Percentiles rank a stretch among this genome's conserved stretches.
Evolutionary conservation across 495 filamentous ascomycete species (phyloP).

Genomic region (Acidomyces sp.): DNA sequence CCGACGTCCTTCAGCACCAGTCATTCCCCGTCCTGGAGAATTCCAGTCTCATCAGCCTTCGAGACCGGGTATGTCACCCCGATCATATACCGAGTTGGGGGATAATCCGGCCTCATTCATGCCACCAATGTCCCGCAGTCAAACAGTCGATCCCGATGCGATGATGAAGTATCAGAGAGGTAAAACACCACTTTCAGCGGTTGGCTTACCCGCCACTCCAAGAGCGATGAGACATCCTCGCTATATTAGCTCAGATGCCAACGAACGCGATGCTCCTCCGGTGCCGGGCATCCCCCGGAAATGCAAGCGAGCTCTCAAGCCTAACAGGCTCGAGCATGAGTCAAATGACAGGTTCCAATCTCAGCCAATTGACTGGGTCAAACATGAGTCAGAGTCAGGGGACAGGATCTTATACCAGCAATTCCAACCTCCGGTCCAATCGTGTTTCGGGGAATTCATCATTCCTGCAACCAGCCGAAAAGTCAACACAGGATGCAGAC

Average conservation of each 20-base stretch:
- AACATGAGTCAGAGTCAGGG: constrained; percentile 6
- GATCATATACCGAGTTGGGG: constrained; percentile 28
- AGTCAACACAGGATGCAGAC: constrained; percentile 2
- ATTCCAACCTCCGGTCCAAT: too few species aligned
- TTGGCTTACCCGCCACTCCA: constrained; percentile 73
- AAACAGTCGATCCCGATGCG: constrained; percentile 20
- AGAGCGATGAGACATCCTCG: constrained; percentile 71
- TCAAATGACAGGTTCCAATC: constrained; percentile 2
- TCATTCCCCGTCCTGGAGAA: constrained; percentile 68
- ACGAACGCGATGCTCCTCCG: constrained; percentile 45
- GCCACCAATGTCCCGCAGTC: constrained; percentile 18
- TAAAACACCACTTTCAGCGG: constrained; percentile 16
- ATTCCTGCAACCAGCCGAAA: neutral
- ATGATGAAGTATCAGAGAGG: constrained; percentile 25
- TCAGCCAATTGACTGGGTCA: constrained; percentile 3
- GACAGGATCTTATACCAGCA: neutral
- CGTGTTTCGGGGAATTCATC: too few species aligned
- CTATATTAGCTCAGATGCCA: constrained; percentile 40
- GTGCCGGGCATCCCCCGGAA: constrained; percentile 55
- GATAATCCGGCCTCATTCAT: constrained; percentile 24
- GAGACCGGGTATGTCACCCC: constrained; percentile 21
- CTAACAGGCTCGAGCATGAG: constrained; percentile 12
- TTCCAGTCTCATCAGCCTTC: constrained; percentile 23
- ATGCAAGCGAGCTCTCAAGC: constrained; percentile 22
- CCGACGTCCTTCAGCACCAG: constrained; percentile 60